Evolutionary conservation across 176 grass and related monocot genomes (phyloP), one percentile per base, ranked within the genome.

Genomic region (Ampelocalamus luodianensis): DNA sequence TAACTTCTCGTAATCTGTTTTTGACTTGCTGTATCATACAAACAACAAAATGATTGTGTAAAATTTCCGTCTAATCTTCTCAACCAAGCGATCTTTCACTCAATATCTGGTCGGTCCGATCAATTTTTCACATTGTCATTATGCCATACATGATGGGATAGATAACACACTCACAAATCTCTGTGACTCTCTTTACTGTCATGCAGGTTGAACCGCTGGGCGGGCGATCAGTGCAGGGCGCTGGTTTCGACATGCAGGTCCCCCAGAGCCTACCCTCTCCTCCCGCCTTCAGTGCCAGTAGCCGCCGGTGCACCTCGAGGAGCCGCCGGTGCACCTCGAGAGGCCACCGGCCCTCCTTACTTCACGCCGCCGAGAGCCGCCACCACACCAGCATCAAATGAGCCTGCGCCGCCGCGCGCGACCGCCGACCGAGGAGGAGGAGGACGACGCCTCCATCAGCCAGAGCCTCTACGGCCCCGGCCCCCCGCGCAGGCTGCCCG

Each of bases 401-500:
- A 22, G 65, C 40, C 74, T 13, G 0, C 53, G 16, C 38, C 27
- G 67, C 23, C 68, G 37, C 38, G 68, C 40, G 4, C 10, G 87
- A 81, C 81, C 77, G 42, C 87, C 67, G 61, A 80, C 22, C 51
- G n/a, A 65, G 2, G 87, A 53, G 71, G 29, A 76, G n/a, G 44
- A 50, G 2, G n/a, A n/a, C n/a, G n/a, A 50, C 3, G n/a, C 62
- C 61, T 5, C 8, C 67, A 36, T 89, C 70, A 36, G 4, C 42
- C 24, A 42, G 13, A 11, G 0, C 29, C 82, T 89, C 8, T 69
- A 85, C 77, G 70, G 82, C 18, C 61, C 62, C 37, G 15, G n/a
- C 42, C 8, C 8, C 13, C 15, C 8, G n/a, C 17, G 11, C 36
- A 89, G 88, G 77, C 53, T 89, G 32, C 77, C 69, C 32, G 82